Base-by-base conservation (phyloP, 108 stramenopile genomes). In the Skeletonema grethae region DNA sequence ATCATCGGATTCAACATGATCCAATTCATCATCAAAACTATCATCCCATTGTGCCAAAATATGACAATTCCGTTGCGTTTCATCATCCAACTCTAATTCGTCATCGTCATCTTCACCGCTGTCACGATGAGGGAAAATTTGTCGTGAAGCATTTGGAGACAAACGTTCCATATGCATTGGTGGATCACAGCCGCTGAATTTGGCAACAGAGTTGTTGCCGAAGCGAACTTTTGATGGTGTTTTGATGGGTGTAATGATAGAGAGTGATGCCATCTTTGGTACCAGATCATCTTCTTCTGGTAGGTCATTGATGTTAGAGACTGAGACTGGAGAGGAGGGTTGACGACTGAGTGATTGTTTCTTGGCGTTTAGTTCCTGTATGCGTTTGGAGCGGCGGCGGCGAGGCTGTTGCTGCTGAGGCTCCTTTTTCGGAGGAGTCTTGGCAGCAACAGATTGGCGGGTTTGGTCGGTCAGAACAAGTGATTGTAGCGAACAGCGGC, bases 41-140 rank as follows among this genome's bases (percentile, higher is more conserved):
- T 36, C 60, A 36, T 61, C 60, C 60, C 60, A 61, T 36, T 61
- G 38, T 0, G 60, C 35, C n/a, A 61, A 35, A 20, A 61, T 61
- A 5, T 32, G 38, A 18, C 35, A 32, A 6, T 61, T 61, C n/a
- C n/a, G 31, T 36, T 36, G 35, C 30, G 60, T 61, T 31, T 32
- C 60, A 36, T 61, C 60, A 20, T 61, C 60, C 7, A 8, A 18
- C 3, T 34, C 32, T n/a, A n/a, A n/a, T n/a, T 48, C 46, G 16
- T 53, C 50, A 24, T 53, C 50, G 3, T 53, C 22, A 0, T n/a
- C 22, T 7, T 53, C 22, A 53, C 50, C 3, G 20, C 46, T 2
- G 0, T 20, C 18, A 48, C 15, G 25, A 28, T 28, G 46, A 48
- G 46, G 46, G 6, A 48, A 48, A 13, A 48, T 16, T 4, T 48